Conservation (phyloP, 73 alveolate species). For the Paraurostyla sp. region DNA sequence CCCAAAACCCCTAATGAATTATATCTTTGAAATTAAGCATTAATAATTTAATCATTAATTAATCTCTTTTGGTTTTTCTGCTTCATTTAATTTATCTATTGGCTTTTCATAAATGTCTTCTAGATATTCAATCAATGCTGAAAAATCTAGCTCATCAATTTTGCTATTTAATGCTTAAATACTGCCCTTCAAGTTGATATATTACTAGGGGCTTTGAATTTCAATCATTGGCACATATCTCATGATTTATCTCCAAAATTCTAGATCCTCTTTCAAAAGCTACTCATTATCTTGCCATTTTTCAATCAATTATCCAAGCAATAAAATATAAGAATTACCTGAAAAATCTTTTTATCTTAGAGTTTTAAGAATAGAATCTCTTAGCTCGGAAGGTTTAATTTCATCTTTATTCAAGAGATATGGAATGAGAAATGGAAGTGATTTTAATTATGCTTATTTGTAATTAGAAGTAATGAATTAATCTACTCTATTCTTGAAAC, state of each 20-base stretch:
- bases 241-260: conserved; percentile 21
- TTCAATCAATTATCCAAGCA: conserved; percentile 11
- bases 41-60: too few species aligned
- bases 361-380: conserved; percentile 17
- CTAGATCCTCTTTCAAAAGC: conserved; percentile 27
- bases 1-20: too few species aligned
- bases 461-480: background rate
- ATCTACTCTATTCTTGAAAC: background rate
- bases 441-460: background rate
- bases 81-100: background rate
- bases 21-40: too few species aligned
- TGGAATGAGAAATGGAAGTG: conserved; percentile 33
- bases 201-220: background rate
- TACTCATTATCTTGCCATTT: background rate
- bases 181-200: background rate
- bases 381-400: background rate
- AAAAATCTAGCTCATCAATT: conserved; percentile 17
- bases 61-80: too few species aligned
- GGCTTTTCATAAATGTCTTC: conserved; percentile 38
- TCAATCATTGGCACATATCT: conserved; percentile 24
- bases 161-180: background rate
- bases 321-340: background rate
- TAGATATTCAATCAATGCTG: background rate
- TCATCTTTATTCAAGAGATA: background rate
- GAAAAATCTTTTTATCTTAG: conserved; percentile 39